These are phyloP conservation scores for Gynochthodes officinalis DNA, from an alignment of 257 asterid genomes.

Conservation along the genomic window DNA sequence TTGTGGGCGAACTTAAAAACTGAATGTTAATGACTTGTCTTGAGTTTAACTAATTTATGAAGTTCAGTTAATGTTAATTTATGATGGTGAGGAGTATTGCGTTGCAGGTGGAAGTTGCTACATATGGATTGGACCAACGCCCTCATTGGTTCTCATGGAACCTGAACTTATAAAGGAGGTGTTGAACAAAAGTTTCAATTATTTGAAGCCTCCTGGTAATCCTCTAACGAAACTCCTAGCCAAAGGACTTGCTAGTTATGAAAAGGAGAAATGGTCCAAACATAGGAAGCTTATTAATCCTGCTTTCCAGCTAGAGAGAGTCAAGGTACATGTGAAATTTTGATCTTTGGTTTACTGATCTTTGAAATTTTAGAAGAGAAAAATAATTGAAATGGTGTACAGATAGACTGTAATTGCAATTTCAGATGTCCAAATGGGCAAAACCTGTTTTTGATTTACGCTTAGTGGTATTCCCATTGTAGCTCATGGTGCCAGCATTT, in stretches of 20 bases:
- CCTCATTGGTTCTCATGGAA: slow-evolving; percentile 23
- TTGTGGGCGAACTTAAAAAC: too few relatives aligned
- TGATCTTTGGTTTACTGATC: background rate
- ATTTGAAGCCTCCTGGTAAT: slow-evolving; percentile 16
- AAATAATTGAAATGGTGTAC: too few relatives aligned
- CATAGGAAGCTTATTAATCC: slow-evolving; percentile 32
- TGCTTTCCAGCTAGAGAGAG: slow-evolving; percentile 25
- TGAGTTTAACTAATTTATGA: too few relatives aligned
- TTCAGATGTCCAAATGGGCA: background rate
- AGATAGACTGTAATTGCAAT: too few relatives aligned
- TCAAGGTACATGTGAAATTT: slow-evolving; percentile 28
- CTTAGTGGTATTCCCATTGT: background rate
- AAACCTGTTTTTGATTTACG: background rate
- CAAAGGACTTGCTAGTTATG: slow-evolving; percentile 16
- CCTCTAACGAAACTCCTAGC: slow-evolving; percentile 12
- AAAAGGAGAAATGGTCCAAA: slow-evolving; percentile 27
- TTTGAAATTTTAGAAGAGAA: too few relatives aligned
- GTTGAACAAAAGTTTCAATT: slow-evolving; percentile 13
- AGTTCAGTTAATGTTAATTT: too few relatives aligned
- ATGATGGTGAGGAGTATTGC: background rate
- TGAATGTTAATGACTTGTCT: too few relatives aligned
- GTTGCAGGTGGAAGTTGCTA: slow-evolving; percentile 20
- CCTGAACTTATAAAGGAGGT: slow-evolving; percentile 26
- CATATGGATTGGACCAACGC: slow-evolving; percentile 29
- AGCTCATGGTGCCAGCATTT: slow-evolving; percentile 31